Percentiles rank a stretch among this genome's conserved stretches.
phyloP scores from a whole-genome alignment of 2,329 filamentous ascomycete species.

The Neophaeococcomyces aloes region DNA sequence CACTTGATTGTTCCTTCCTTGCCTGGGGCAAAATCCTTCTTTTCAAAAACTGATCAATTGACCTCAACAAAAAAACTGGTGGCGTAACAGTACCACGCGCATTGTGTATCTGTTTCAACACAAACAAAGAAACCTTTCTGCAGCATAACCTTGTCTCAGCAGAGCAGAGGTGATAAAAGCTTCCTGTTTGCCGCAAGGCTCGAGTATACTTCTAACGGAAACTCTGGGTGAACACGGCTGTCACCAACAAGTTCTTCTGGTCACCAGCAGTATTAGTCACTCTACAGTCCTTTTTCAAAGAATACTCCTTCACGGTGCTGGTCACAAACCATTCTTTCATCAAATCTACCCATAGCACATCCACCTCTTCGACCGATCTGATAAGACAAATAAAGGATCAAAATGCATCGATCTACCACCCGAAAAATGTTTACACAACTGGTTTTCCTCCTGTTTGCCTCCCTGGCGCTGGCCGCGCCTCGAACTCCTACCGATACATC shows the following conservation, averaged over 20 bases:
- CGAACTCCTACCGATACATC: not conserved
- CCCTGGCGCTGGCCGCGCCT: slow-evolving; percentile 3
- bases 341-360: not conserved
- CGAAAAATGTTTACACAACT: slow-evolving; percentile 1
- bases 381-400: not conserved
- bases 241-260: not conserved
- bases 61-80: slow-evolving; percentile 3
- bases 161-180: no score
- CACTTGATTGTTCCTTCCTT: slow-evolving; percentile 4
- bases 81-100: no score
- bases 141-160: no score
- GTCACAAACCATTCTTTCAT: not conserved
- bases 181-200: not conserved
- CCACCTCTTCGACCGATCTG: not conserved
- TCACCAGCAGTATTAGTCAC: not conserved
- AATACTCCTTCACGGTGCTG: slow-evolving; percentile 1
- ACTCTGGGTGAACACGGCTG: not conserved
- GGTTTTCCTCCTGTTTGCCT: slow-evolving; percentile 1
- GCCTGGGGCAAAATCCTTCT: slow-evolving; percentile 9
- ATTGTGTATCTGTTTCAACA: no score
- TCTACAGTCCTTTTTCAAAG: not conserved
- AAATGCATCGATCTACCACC: not conserved
- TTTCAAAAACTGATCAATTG: not conserved
- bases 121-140: no score
- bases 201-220: not conserved